Conservation (phyloP, 306 rosid species). For the Prunus mume region DNA sequence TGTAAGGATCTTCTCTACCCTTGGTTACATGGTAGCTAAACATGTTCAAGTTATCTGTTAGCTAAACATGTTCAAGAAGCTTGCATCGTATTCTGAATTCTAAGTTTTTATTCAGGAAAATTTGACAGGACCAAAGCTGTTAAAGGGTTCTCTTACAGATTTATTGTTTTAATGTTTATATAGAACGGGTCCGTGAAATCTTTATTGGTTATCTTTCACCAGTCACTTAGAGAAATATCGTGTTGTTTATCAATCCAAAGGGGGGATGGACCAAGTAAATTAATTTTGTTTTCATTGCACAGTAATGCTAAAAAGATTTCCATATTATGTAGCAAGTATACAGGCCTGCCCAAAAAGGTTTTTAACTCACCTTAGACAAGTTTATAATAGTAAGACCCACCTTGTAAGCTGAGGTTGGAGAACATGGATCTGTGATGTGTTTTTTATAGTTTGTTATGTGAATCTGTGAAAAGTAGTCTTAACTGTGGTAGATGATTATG, state of each 20-base stretch:
- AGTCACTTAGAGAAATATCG: neutral
- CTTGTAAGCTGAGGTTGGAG: neutral
- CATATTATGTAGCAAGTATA: neutral
- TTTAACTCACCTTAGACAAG: neutral
- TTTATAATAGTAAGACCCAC: neutral
- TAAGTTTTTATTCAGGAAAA: neutral
- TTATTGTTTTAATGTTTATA: neutral
- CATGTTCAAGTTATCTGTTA: neutral
- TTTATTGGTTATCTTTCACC: neutral
- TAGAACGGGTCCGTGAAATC: neutral
- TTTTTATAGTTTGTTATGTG: neutral
- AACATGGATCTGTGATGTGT: neutral
- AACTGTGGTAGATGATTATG: conserved; percentile 14
- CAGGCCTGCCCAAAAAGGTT: neutral
- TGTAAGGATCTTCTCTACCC: neutral
- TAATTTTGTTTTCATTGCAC: neutral
- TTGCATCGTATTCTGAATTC: neutral
- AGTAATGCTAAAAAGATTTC: neutral
- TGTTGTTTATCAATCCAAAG: neutral
- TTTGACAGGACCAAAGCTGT: neutral
- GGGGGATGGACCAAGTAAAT: neutral
- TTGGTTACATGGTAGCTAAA: neutral
- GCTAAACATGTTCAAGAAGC: neutral
- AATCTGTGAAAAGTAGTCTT: neutral
- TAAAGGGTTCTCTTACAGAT: neutral